Percentiles rank a stretch among this genome's conserved stretches.
Evolutionary conservation across 169 alveolate species (phyloP).

Genomic region (Theileria parva): DNA sequence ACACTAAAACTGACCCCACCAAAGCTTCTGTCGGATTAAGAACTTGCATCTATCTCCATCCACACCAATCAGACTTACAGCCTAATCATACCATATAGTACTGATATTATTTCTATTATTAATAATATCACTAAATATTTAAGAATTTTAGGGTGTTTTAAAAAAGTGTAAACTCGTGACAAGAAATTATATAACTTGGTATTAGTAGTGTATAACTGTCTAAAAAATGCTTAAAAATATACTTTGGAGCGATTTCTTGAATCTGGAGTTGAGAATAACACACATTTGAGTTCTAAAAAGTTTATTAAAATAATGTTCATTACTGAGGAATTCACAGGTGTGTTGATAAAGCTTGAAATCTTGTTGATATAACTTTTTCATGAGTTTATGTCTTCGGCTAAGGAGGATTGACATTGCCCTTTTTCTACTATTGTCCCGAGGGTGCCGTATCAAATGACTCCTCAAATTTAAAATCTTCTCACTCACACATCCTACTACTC

Average conservation of each 20-base stretch:
- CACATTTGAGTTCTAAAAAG: constrained; percentile 76
- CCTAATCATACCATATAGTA: constrained; percentile 32
- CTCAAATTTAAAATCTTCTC: constrained; percentile 83
- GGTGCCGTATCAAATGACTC: constrained; percentile 78
- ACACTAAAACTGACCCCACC: constrained; percentile 75
- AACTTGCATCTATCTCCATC: constrained; percentile 86
- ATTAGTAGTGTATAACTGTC: not conserved
- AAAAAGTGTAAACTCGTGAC: too few species aligned
- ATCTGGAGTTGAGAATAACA: constrained; percentile 83
- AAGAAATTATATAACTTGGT: too few species aligned
- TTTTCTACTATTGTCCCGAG: constrained; percentile 79
- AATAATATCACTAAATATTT: not conserved
- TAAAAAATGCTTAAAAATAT: not conserved
- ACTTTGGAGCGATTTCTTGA: constrained; percentile 82
- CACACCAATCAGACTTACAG: constrained; percentile 79
- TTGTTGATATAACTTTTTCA: constrained; percentile 80
- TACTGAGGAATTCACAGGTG: constrained; percentile 75
- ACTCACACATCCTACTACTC: constrained; percentile 78
- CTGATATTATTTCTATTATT: not conserved
- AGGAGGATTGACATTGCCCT: constrained; percentile 81
- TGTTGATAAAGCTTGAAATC: constrained; percentile 80
- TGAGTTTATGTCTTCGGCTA: constrained; percentile 76
- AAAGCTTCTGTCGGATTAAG: constrained; percentile 80
- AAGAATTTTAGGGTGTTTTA: too few species aligned
- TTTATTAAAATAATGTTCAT: not conserved